These are phyloP conservation scores for Melaleuca alternifolia DNA, from an alignment of 345 rosid genomes.

Conservation along the genomic window DNA sequence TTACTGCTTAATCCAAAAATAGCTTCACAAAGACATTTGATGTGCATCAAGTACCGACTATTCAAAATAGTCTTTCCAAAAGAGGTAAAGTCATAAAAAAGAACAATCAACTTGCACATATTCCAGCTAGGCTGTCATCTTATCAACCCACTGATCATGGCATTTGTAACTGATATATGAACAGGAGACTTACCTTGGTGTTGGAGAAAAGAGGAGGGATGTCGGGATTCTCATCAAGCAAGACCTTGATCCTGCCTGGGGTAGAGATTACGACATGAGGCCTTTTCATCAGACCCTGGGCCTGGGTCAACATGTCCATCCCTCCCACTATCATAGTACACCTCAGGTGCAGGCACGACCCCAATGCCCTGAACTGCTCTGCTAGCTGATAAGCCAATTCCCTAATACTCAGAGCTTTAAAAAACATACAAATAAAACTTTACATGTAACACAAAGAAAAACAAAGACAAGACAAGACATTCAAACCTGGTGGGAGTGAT, in stretches of 20 bases:
- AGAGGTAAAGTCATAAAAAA: background rate
- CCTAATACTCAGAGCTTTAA: conserved; percentile 9
- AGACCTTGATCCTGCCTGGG: conserved; percentile 82
- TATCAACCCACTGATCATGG: background rate
- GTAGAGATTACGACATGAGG: conserved; percentile 89
- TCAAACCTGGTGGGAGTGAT: conserved; percentile 63
- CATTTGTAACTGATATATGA: background rate
- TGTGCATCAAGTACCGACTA: background rate
- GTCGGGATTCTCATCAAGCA: conserved; percentile 75
- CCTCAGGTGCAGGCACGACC: conserved; percentile 74
- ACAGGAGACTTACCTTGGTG: conserved; percentile 43
- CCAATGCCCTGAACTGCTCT: conserved; percentile 85
- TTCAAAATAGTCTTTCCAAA: background rate
- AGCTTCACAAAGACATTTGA: background rate
- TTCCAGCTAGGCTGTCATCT: background rate
- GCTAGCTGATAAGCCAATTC: conserved; percentile 93
- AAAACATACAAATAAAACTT: background rate
- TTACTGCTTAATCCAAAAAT: background rate
- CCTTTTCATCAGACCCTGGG: conserved; percentile 44
- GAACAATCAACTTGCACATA: background rate
- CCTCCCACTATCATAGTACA: conserved; percentile 88
- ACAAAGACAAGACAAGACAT: background rate
- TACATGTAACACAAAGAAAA: background rate
- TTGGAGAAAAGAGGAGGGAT: conserved; percentile 63
- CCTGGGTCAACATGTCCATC: conserved; percentile 78